Percentiles rank a stretch among this genome's conserved stretches.
phyloP scores from a whole-genome alignment of 352 stramenopile genomes.

The Lagenidium giganteum region DNA sequence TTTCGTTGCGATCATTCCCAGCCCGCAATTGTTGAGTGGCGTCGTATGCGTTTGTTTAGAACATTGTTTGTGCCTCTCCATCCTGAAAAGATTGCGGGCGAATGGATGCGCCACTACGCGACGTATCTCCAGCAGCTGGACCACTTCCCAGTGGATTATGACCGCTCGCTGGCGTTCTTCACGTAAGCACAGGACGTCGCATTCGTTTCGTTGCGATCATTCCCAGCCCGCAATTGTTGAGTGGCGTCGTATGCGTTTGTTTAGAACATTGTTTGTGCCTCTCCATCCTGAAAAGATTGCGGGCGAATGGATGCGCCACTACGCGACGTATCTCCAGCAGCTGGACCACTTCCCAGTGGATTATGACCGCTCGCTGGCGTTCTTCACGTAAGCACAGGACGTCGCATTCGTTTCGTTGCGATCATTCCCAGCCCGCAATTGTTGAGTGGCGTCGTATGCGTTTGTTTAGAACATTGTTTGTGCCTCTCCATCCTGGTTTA shows the following conservation, averaged over 20 bases:
- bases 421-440: too few species aligned
- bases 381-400: slow-evolving; percentile 46
- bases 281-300: slow-evolving; percentile 49
- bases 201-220: too few species aligned
- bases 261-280: slow-evolving; percentile 45
- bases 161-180: slow-evolving; percentile 58
- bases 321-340: slow-evolving; percentile 53
- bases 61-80: slow-evolving; percentile 49
- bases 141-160: slow-evolving; percentile 57
- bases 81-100: slow-evolving; percentile 46
- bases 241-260: too few species aligned
- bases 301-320: slow-evolving; percentile 67
- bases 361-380: slow-evolving; percentile 51
- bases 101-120: slow-evolving; percentile 70
- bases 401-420: too few species aligned
- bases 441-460: too few species aligned
- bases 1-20: too few species aligned
- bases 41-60: too few species aligned
- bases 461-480: too few species aligned
- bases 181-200: slow-evolving; percentile 34
- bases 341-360: slow-evolving; percentile 65
- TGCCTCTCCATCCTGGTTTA: slow-evolving; percentile 35
- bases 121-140: slow-evolving; percentile 59
- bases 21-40: too few species aligned
- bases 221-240: too few species aligned